Conservation (phyloP, 176 grass and related monocot species). For the Carex cristatella region DNA sequence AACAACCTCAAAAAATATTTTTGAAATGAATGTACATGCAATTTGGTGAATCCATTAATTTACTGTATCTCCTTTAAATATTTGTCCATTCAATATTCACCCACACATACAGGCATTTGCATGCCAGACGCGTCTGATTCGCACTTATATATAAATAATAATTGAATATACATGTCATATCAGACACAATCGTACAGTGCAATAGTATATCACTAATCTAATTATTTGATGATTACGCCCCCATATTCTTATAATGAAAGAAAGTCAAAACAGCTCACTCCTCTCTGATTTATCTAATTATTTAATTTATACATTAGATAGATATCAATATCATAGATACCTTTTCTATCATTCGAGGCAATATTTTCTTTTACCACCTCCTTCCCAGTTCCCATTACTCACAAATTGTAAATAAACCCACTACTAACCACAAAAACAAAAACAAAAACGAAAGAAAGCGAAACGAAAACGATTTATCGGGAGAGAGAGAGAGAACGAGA, state of each 20-base stretch:
- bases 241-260: background rate
- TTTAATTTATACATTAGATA: background rate
- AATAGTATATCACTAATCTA: background rate
- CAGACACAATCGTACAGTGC: background rate
- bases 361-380: background rate
- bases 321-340: background rate
- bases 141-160: background rate
- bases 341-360: background rate
- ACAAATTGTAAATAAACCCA: constrained; percentile 1
- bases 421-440: constrained; percentile 11
- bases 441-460: background rate
- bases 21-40: background rate
- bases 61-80: background rate
- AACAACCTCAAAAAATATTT: background rate
- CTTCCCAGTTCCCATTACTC: background rate
- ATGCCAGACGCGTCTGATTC: background rate
- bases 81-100: background rate
- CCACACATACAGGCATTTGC: background rate
- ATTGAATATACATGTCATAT: background rate
- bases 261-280: background rate
- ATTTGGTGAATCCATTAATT: background rate
- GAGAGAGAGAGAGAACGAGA: background rate
- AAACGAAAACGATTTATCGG: constrained; percentile 11
- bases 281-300: background rate
- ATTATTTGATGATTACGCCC: background rate